These are phyloP conservation scores for Datura wrightii DNA, from an alignment of 257 asterid genomes.

Conservation along the genomic window DNA sequence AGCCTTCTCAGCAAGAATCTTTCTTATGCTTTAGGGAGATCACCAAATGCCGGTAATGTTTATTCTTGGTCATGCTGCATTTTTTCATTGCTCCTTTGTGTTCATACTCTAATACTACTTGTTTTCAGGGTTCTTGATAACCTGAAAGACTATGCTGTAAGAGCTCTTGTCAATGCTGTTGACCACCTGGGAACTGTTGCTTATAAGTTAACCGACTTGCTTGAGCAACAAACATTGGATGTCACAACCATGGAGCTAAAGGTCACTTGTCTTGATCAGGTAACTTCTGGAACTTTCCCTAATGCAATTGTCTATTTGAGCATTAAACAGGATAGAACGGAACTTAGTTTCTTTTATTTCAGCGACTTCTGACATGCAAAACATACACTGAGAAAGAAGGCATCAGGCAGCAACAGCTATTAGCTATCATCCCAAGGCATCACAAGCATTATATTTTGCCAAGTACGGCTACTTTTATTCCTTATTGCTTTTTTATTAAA, in stretches of 20 bases:
- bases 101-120: background rate
- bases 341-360: slow-evolving; percentile 18
- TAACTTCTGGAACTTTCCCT: slow-evolving; percentile 35
- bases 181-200: slow-evolving; percentile 98
- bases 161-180: slow-evolving; percentile 92
- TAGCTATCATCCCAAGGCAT: slow-evolving; percentile 92
- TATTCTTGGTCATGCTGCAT: background rate
- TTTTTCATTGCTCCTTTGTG: slow-evolving; percentile 1
- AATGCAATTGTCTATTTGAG: slow-evolving; percentile 21
- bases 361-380: slow-evolving; percentile 88
- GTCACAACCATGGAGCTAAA: slow-evolving; percentile 72
- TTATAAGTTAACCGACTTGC: slow-evolving; percentile 77
- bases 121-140: slow-evolving; percentile 80
- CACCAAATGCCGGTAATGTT: slow-evolving; percentile 7
- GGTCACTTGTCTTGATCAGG: slow-evolving; percentile 78
- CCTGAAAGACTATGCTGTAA: slow-evolving; percentile 87
- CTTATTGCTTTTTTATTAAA: background rate
- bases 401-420: slow-evolving; percentile 87
- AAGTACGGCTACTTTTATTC: slow-evolving; percentile 54
- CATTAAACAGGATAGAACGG: slow-evolving; percentile 38
- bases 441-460: slow-evolving; percentile 95
- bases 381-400: slow-evolving; percentile 83
- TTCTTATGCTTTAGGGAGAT: slow-evolving; percentile 18
- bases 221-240: slow-evolving; percentile 78
- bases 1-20: background rate